Conservation (phyloP, 768 basidiomycete species). For the Leccinum longicurvipes region DNA sequence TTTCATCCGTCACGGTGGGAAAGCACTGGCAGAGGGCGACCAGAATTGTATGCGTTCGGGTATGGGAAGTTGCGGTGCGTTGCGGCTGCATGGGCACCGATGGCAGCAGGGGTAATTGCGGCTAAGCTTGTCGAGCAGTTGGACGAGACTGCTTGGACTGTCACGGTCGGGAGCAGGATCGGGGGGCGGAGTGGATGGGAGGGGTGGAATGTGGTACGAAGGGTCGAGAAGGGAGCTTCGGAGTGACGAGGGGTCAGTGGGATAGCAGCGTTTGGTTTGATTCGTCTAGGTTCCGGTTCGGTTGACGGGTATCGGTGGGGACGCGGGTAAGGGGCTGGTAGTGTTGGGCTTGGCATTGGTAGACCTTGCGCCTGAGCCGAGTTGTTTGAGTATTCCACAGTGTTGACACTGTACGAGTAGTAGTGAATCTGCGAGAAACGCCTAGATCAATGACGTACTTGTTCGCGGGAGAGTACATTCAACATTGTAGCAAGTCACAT, state of each 20-base stretch:
- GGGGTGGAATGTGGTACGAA: slow-evolving; percentile 33
- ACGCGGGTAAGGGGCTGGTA: too few relatives aligned
- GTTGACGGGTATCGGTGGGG: too few relatives aligned
- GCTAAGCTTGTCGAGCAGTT: slow-evolving; percentile 40
- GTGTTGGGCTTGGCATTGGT: too few relatives aligned
- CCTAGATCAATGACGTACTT: not conserved
- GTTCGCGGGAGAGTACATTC: not conserved
- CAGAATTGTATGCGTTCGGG: slow-evolving; percentile 45
- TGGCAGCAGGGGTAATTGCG: slow-evolving; percentile 48
- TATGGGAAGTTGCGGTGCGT: slow-evolving; percentile 36
- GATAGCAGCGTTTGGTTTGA: too few relatives aligned
- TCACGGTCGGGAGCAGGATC: slow-evolving; percentile 14
- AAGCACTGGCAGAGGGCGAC: slow-evolving; percentile 9
- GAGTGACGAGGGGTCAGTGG: not conserved
- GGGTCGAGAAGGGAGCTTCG: not conserved
- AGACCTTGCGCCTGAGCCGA: too few relatives aligned
- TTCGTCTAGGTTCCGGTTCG: too few relatives aligned
- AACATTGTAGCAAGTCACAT: too few relatives aligned
- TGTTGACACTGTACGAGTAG: not conserved
- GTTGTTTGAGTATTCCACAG: too few relatives aligned
- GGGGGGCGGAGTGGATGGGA: slow-evolving; percentile 51
- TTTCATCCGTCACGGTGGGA: slow-evolving; percentile 30
- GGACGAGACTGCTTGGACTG: slow-evolving; percentile 18
- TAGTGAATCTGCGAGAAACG: not conserved
- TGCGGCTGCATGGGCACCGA: slow-evolving; percentile 54